Base-by-base conservation (phyloP, 148 eudicot genomes). In the Amaranthus palmeri region DNA sequence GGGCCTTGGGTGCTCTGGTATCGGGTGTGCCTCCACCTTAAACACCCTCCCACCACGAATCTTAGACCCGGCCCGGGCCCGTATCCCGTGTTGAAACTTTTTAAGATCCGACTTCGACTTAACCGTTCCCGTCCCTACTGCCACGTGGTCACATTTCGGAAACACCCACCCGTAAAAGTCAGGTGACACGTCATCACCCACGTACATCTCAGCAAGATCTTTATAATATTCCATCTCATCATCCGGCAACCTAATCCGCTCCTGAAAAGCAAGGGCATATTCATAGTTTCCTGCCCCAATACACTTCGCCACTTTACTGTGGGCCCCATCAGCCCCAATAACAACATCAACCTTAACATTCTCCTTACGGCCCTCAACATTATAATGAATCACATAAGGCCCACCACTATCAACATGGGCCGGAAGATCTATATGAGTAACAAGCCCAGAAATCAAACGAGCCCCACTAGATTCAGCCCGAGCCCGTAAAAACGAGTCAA, bases 151-250 rank as follows among this genome's bases (percentile, higher is more conserved):
- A 48, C 96, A 90, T 46, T 93, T 93, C 2, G 98, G 92, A 71
- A 93, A 93, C 46, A 93, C 96, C 98, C 98, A 93, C 4, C 86
- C 98, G 77, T 93, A 93, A 69, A 90, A 93, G 51, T 93, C 96
- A 0, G 96, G 98, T 0, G 98, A 93, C 36, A 93, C 96, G 74
- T 93, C 97, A 61, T 86, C 80, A 3, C 98, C 98, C 3, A 93
- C 89, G 18, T 93, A 93, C 92, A 93, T 93, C 84, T 91, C 98
- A 1, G 92, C 96, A 6, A 93, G 83, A 69, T 91, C 92, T 36
- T 81, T 72, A 48, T 93, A 91, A 61, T 93, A 89, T 57, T 76
- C 77, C 98, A 93, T 93, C 52, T 93, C 86, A 4, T 93, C 88
- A 0, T 89, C 92, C 0, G 96, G 96, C 42, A 93, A 63, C 51